Base-by-base conservation (phyloP, 768 basidiomycete species). In the Mycena epipterygia region DNA sequence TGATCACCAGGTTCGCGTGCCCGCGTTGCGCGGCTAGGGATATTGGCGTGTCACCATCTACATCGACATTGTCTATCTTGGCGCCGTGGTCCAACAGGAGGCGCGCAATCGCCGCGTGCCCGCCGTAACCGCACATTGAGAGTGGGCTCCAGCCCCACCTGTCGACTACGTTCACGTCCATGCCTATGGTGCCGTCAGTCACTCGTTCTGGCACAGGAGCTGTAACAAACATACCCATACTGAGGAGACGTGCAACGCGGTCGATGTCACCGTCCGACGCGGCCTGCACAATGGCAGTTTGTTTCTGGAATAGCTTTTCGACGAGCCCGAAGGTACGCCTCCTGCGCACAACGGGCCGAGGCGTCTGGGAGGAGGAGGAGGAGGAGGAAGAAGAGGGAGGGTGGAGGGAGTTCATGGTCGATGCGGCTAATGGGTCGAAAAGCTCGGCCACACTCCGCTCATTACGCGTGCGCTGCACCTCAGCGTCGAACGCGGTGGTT, bases 71-170 rank as follows among this genome's bases (percentile, higher is more conserved):
- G 57, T 74, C 65, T 9, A 74, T 62, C 0, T 67, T 67, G 21
- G 73, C 73, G 39, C 71, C 67, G 42, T 70, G 68, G 42, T 72
- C 71, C 9, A 74, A 44, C 35, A 74, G 52, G 27, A 74, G 42
- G 11, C 73, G 73, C 4, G 73, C 73, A 49, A 74, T 74, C 25
- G 67, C 64, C 6, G 52, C 25, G 49, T 72, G 67, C 32, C 71
- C 71, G 32, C 73, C 73, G 37, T 74, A 74, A 19, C 70, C 73
- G 44, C 64, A 64, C 73, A 74, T 74, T 14, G 64, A 62, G 33
- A 74, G 67, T 27, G 73, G 71, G 41, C 70, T 71, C 73, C 73
- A 74, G 23, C 73, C 71, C 67, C 59, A 72, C 17, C 71, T 25
- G 33, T 72, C 71, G 13, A 48, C 46, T 5, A 55, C 66, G 41